Conservation (phyloP, 805 yeast genomes). For the Kodamaea kaohsiungensis region DNA sequence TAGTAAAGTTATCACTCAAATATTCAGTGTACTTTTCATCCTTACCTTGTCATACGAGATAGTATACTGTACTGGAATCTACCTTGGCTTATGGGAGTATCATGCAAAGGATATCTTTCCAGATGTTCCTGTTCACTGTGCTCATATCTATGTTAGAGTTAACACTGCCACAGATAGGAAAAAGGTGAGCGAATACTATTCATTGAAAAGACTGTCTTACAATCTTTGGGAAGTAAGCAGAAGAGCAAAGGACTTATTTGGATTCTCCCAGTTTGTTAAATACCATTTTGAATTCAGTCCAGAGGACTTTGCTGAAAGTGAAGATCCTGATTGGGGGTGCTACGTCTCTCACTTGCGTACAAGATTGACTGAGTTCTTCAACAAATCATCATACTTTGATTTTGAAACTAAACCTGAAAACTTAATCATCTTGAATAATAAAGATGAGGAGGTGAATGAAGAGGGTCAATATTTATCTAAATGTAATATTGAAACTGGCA, state of each 20-base stretch:
- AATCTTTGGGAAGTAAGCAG: slow-evolving; percentile 21
- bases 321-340: slow-evolving; percentile 68
- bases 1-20: slow-evolving; percentile 32
- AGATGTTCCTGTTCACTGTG: slow-evolving; percentile 79
- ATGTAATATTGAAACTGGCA: slow-evolving; percentile 44
- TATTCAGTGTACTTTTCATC: slow-evolving; percentile 24
- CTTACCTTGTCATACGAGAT: slow-evolving; percentile 36
- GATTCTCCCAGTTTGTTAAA: slow-evolving; percentile 32
- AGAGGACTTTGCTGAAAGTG: slow-evolving; percentile 65
- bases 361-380: slow-evolving; percentile 57
- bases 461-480: slow-evolving; percentile 37
- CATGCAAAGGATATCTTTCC: slow-evolving; percentile 62
- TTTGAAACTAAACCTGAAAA: slow-evolving; percentile 14
- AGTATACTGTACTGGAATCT: slow-evolving; percentile 45
- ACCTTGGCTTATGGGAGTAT: slow-evolving; percentile 46
- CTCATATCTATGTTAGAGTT: slow-evolving; percentile 63
- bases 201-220: slow-evolving; percentile 16
- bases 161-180: slow-evolving; percentile 32
- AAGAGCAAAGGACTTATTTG: slow-evolving; percentile 20
- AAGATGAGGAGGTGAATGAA: slow-evolving; percentile 21
- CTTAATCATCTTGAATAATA: slow-evolving; percentile 34
- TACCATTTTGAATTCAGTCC: slow-evolving; percentile 82
- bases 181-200: slow-evolving; percentile 29
- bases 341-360: slow-evolving; percentile 60
- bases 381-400: slow-evolving; percentile 35